A percentile compares a stretch with the other conserved stretches of the same genome.
Conservation (phyloP, 257 asterid species). For the Capsicum baccatum region DNA sequence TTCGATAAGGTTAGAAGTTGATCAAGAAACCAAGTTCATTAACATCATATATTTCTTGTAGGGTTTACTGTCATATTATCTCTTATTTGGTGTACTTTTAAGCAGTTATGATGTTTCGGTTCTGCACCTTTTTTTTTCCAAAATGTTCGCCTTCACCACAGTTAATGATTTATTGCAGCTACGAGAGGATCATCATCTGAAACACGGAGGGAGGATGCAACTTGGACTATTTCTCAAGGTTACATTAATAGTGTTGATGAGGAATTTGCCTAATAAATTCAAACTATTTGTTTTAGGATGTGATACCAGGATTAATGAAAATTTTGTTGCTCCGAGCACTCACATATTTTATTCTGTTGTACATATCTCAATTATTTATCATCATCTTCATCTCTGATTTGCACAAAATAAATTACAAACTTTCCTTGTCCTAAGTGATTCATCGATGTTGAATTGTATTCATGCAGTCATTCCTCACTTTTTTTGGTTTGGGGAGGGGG, state of each 20-base stretch:
- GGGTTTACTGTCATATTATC: neutral
- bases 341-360: neutral
- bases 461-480: conserved; percentile 7
- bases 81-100: neutral
- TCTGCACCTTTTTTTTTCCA: neutral
- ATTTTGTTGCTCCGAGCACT: conserved; percentile 3
- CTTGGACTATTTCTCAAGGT: conserved; percentile 97
- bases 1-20: conserved; percentile 72
- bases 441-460: neutral
- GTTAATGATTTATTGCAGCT: conserved; percentile 54
- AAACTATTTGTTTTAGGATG: neutral
- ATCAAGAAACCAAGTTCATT: conserved; percentile 19
- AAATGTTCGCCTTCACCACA: neutral
- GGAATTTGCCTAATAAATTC: neutral
- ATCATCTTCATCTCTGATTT: neutral
- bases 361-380: neutral
- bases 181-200: conserved; percentile 97
- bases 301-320: neutral
- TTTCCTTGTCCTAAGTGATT: neutral
- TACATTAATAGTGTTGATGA: conserved; percentile 12
- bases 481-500: neutral
- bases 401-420: neutral
- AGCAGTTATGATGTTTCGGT: neutral
- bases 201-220: conserved; percentile 98
- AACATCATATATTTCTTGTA: neutral